Evolutionary conservation across 805 yeast genomes (phyloP).

Genomic region (Teunomyces atbi): DNA sequence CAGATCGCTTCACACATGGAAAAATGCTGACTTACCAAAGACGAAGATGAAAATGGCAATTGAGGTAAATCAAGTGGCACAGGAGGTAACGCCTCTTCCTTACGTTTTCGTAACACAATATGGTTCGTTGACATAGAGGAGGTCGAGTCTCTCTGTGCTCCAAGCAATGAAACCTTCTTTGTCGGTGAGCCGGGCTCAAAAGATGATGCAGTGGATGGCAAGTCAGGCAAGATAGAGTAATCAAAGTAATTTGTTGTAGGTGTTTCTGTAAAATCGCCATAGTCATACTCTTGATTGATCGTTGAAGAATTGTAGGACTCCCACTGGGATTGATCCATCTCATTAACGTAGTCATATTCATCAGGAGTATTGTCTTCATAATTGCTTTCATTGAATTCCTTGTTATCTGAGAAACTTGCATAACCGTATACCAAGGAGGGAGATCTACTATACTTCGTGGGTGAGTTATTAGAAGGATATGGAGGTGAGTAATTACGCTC

Average conservation of each 20-base stretch:
- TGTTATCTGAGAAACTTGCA: constrained; percentile 7
- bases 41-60: constrained; percentile 54
- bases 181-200: constrained; percentile 3
- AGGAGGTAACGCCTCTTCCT: constrained; percentile 35
- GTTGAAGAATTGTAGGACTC: neutral
- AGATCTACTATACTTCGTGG: constrained; percentile 24
- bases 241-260: constrained; percentile 29
- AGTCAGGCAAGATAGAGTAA: constrained; percentile 34
- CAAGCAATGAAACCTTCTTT: constrained; percentile 2
- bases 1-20: constrained; percentile 46
- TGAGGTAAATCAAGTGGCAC: constrained; percentile 51
- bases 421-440: constrained; percentile 20
- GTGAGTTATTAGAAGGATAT: constrained; percentile 21
- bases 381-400: constrained; percentile 11
- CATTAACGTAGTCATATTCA: constrained; percentile 7
- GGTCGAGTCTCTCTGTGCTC: constrained; percentile 1
- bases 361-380: neutral
- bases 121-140: constrained; percentile 2
- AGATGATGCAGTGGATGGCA: constrained; percentile 17
- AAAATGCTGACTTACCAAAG: constrained; percentile 48
- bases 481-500: neutral
- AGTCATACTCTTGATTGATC: constrained; percentile 8
- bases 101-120: constrained; percentile 9
- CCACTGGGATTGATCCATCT: constrained; percentile 10
- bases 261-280: constrained; percentile 14